A percentile compares a stretch with the other conserved stretches of the same genome.
Conservation (phyloP, 2,329 filamentous ascomycete genomes). For the Fusarium temperatum region DNA sequence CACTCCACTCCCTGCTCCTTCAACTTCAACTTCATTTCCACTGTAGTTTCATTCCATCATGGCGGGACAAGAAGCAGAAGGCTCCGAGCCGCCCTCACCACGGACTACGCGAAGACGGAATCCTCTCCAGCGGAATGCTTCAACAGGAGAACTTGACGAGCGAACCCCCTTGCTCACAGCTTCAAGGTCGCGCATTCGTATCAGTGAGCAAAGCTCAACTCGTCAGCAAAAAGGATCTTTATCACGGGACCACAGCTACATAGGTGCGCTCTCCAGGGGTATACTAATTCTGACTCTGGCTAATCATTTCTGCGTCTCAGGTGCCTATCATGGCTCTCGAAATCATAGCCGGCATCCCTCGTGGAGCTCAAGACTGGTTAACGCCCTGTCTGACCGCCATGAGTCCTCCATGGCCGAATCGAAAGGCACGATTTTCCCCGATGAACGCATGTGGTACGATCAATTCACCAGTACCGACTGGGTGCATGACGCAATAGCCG, state of each 20-base stretch:
- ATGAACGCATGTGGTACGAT: conserved; percentile 97
- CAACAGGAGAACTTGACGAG: conserved; percentile 52
- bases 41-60: conserved; percentile 35
- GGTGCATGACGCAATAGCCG: conserved; percentile 97
- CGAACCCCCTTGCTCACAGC: conserved; percentile 54
- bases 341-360: conserved; percentile 68
- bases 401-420: conserved; percentile 67
- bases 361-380: conserved; percentile 68
- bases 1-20: not conserved
- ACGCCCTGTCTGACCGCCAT: conserved; percentile 67
- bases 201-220: conserved; percentile 45
- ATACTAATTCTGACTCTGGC: not conserved
- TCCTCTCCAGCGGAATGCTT: conserved; percentile 40
- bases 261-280: conserved; percentile 44
- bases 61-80: conserved; percentile 44
- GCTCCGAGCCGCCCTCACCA: conserved; percentile 49
- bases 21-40: not conserved
- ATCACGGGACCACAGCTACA: conserved; percentile 55
- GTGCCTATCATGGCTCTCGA: conserved; percentile 51
- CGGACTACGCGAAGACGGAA: conserved; percentile 43
- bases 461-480: conserved; percentile 98
- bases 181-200: conserved; percentile 55
- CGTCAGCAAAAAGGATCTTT: conserved; percentile 39
- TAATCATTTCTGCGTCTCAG: conserved; percentile 40
- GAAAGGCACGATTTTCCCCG: conserved; percentile 72